A percentile compares a stretch with the other conserved stretches of the same genome.
These are phyloP conservation scores for Sarcodon sp. DNA, from an alignment of 768 basidiomycete genomes.

Conservation along the genomic window DNA sequence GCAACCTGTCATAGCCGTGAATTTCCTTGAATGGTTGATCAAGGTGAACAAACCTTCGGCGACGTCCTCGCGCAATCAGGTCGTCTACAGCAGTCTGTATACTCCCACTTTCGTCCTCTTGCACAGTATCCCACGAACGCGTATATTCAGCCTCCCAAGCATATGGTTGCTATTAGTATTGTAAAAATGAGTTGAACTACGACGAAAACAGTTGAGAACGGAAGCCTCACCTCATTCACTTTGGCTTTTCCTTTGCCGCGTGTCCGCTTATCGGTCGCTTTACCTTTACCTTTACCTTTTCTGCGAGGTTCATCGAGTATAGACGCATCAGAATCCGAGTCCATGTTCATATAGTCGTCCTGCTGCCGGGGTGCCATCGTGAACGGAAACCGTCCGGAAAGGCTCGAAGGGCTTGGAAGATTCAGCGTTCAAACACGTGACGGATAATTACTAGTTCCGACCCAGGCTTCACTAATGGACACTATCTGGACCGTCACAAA, in stretches of 20 bases:
- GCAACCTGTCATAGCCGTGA: constrained; percentile 31
- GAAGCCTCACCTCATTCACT: constrained; percentile 31
- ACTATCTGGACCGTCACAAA: no score
- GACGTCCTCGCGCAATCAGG: constrained; percentile 72
- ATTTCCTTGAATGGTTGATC: not conserved
- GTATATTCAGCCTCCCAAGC: constrained; percentile 96
- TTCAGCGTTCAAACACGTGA: no score
- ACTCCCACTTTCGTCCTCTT: constrained; percentile 91
- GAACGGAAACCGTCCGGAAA: no score
- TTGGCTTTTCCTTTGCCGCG: constrained; percentile 42
- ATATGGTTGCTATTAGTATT: constrained; percentile 53
- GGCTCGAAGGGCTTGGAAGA: no score
- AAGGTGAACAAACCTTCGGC: constrained; percentile 49
- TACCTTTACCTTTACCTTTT: constrained; percentile 40
- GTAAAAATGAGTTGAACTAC: not conserved
- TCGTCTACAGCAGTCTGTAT: constrained; percentile 85
- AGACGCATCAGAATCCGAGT: constrained; percentile 8
- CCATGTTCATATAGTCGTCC: not conserved
- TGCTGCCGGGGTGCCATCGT: not conserved
- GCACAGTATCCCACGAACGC: constrained; percentile 93
- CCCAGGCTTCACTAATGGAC: no score
- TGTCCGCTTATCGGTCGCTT: constrained; percentile 31
- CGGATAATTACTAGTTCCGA: no score
- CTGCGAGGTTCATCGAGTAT: not conserved
- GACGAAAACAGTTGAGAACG: constrained; percentile 3